phyloP scores from a whole-genome alignment of 208 protist genomes.

The Leishmania mexicana region DNA sequence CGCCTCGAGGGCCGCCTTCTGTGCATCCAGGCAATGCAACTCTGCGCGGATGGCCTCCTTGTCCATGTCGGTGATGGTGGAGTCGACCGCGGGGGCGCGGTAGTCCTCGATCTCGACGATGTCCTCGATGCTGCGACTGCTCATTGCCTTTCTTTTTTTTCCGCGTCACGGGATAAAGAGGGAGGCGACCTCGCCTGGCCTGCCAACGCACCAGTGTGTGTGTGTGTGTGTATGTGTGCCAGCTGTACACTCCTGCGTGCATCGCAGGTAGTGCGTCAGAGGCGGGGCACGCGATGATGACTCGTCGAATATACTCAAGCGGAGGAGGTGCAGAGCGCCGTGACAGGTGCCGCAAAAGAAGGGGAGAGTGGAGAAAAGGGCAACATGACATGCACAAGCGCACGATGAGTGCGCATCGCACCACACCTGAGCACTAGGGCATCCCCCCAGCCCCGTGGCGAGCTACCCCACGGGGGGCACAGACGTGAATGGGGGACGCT shows the following conservation, averaged over 20 bases:
- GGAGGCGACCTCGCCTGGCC: neutral
- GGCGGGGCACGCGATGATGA: no score
- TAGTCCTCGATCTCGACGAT: constrained; percentile 17
- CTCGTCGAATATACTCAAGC: neutral
- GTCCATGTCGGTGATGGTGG: constrained; percentile 18
- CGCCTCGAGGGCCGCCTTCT: constrained; percentile 39
- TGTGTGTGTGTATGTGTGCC: neutral
- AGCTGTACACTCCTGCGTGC: constrained; percentile 1
- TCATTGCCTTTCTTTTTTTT: neutral
- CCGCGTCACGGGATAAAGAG: neutral
- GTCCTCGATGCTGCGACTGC: neutral
- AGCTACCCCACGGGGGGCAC: neutral
- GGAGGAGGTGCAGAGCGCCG: neutral
- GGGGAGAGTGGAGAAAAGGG: neutral
- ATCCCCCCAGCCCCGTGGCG: neutral
- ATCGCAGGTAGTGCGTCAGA: no score
- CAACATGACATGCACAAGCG: neutral
- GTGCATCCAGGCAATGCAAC: constrained; percentile 39
- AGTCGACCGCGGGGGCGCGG: neutral
- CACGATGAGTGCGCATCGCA: neutral
- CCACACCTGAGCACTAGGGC: neutral
- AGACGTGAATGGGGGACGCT: neutral
- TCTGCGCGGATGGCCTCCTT: constrained; percentile 25
- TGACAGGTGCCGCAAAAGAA: neutral
- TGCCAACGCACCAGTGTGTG: neutral